Evolutionary conservation across 768 basidiomycete species (phyloP).

Genomic region (Termitomyces sp.): DNA sequence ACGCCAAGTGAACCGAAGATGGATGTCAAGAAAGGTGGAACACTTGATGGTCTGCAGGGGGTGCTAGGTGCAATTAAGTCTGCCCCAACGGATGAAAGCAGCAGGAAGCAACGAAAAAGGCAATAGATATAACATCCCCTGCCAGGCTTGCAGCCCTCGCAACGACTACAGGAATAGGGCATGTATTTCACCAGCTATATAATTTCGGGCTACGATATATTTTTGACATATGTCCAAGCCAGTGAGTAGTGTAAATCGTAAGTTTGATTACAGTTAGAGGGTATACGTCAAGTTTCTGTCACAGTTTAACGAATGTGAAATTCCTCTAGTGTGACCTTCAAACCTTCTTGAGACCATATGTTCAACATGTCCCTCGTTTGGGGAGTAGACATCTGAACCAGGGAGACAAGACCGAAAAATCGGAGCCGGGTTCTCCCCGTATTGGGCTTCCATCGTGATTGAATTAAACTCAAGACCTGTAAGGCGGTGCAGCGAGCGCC

Average conservation of each 20-base stretch:
- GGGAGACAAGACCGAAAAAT: conserved; percentile 23
- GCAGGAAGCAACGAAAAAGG: conserved; percentile 20
- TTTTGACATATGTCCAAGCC: not conserved
- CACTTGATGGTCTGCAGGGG: conserved; percentile 36
- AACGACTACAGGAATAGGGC: not conserved
- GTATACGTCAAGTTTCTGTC: not conserved
- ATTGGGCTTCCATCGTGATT: conserved; percentile 23
- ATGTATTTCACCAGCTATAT: not conserved
- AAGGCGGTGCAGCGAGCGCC: conserved; percentile 24
- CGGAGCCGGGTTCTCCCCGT: conserved; percentile 14
- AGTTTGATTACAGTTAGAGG: not conserved
- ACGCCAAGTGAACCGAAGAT: not conserved
- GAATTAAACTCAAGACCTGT: conserved; percentile 23
- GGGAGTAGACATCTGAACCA: conserved; percentile 17
- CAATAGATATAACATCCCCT: not conserved
- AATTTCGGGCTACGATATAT: not conserved
- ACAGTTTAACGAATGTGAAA: not conserved
- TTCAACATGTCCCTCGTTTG: conserved; percentile 16
- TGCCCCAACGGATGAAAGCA: conserved; percentile 44
- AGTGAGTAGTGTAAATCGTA: not conserved
- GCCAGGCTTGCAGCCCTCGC: not conserved
- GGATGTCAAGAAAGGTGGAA: conserved; percentile 4
- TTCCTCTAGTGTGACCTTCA: conserved; percentile 16
- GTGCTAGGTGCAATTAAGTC: conserved; percentile 56
- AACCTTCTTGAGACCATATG: conserved; percentile 20